Percentiles rank a stretch among this genome's conserved stretches.
phyloP scores from a whole-genome alignment of 2,329 filamentous ascomycete genomes.

The Fusarium sp. region DNA sequence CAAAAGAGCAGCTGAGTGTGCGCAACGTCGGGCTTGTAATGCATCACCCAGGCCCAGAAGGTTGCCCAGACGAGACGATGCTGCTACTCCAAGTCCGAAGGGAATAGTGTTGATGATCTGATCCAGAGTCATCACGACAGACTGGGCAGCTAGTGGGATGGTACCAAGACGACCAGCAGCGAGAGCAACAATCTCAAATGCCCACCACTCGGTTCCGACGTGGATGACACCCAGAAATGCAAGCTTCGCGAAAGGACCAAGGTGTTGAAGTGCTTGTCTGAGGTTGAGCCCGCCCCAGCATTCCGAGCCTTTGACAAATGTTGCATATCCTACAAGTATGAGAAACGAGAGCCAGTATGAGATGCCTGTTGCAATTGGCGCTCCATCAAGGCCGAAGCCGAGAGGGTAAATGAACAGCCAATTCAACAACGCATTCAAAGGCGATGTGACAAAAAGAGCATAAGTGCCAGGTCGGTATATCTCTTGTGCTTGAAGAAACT shows the following conservation, averaged over 20 bases:
- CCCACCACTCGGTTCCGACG: constrained; percentile 94
- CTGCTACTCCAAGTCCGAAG: constrained; percentile 86
- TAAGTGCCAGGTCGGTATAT: constrained; percentile 88
- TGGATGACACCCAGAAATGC: constrained; percentile 82
- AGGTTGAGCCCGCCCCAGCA: constrained; percentile 83
- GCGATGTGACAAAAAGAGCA: constrained; percentile 83
- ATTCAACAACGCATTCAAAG: constrained; percentile 83
- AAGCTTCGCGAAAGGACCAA: constrained; percentile 77
- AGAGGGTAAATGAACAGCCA: constrained; percentile 81
- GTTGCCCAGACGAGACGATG: constrained; percentile 82
- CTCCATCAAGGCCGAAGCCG: constrained; percentile 78
- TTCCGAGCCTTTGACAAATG: constrained; percentile 75
- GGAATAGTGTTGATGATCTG: constrained; percentile 88
- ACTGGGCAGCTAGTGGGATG: constrained; percentile 82
- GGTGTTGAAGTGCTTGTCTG: constrained; percentile 71
- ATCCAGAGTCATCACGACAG: constrained; percentile 90
- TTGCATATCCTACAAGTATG: constrained; percentile 77
- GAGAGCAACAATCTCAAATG: constrained; percentile 89
- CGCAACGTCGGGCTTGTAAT: constrained; percentile 74
- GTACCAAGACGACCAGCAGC: constrained; percentile 84
- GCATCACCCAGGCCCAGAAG: constrained; percentile 76
- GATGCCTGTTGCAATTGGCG: constrained; percentile 83
- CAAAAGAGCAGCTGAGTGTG: constrained; percentile 79
- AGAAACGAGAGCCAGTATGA: constrained; percentile 88
- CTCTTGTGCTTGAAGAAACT: constrained; percentile 88